These are phyloP conservation scores for Eleusine coracana DNA, from an alignment of 176 grass and related monocot genomes.

Conservation along the genomic window DNA sequence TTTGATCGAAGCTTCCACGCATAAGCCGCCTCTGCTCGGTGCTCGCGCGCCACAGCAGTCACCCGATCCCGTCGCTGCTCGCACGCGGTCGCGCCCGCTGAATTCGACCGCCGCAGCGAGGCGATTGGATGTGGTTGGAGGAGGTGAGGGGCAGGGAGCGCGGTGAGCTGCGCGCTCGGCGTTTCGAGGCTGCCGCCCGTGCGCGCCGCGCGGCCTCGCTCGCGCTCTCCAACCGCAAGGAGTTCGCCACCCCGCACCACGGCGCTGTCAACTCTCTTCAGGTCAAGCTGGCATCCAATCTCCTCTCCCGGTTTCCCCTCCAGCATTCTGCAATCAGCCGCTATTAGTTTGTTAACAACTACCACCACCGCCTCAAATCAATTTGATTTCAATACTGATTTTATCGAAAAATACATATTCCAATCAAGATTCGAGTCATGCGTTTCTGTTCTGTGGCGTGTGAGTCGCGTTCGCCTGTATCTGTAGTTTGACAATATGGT, in stretches of 20 bases:
- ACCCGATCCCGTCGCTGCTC: neutral
- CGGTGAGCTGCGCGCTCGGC: constrained; percentile 49
- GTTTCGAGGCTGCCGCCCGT: constrained; percentile 53
- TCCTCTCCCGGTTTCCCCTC: neutral
- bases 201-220: constrained; percentile 60
- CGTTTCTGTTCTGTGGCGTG: neutral
- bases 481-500: constrained; percentile 61
- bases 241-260: constrained; percentile 70
- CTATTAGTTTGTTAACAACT: neutral
- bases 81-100: neutral
- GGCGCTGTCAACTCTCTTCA: constrained; percentile 91
- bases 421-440: neutral
- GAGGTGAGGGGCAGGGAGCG: constrained; percentile 68
- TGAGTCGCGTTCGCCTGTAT: neutral
- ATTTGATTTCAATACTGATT: neutral
- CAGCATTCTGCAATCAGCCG: neutral
- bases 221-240: constrained; percentile 81
- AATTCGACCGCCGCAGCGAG: constrained; percentile 26
- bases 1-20: constrained; percentile 13
- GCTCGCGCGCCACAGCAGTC: neutral
- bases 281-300: constrained; percentile 35
- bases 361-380: neutral
- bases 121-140: constrained; percentile 78
- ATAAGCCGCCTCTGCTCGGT: neutral
- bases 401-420: neutral